phyloP scores from a whole-genome alignment of 2,329 filamentous ascomycete genomes.

The Fusarium subtropicale region DNA sequence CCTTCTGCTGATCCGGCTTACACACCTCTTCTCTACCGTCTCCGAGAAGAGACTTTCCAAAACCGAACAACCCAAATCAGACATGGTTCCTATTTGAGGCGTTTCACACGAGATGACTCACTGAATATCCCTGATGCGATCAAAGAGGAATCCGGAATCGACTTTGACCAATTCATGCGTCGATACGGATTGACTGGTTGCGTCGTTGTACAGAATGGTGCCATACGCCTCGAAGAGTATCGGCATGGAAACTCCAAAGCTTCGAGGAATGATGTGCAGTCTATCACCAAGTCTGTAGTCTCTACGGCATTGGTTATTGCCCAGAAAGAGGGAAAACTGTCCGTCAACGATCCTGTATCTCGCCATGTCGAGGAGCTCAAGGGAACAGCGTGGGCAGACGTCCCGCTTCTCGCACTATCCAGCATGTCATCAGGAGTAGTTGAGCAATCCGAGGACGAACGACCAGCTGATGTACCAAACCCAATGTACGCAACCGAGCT shows the following conservation, averaged over 20 bases:
- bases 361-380: constrained; percentile 25
- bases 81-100: constrained; percentile 29
- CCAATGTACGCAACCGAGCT: constrained; percentile 39
- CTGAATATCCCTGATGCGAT: neutral
- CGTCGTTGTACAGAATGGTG: constrained; percentile 18
- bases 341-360: constrained; percentile 27
- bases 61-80: constrained; percentile 30
- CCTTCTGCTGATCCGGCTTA: constrained; percentile 26
- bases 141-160: neutral
- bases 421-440: constrained; percentile 36
- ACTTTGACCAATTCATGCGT: constrained; percentile 22
- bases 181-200: constrained; percentile 32
- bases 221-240: constrained; percentile 28
- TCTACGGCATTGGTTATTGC: constrained; percentile 28
- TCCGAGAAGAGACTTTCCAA: constrained; percentile 34
- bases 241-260: constrained; percentile 29
- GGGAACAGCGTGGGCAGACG: constrained; percentile 30
- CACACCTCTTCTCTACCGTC: constrained; percentile 36
- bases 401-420: constrained; percentile 28
- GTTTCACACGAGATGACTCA: constrained; percentile 14
- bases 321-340: constrained; percentile 28
- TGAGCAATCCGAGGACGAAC: constrained; percentile 27
- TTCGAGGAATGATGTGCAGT: constrained; percentile 32
- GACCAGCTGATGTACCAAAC: constrained; percentile 25
- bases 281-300: constrained; percentile 32